Percentiles rank a stretch among this genome's conserved stretches.
Conservation (phyloP, 176 grass and related monocot genomes). For the Zoysia japonica region DNA sequence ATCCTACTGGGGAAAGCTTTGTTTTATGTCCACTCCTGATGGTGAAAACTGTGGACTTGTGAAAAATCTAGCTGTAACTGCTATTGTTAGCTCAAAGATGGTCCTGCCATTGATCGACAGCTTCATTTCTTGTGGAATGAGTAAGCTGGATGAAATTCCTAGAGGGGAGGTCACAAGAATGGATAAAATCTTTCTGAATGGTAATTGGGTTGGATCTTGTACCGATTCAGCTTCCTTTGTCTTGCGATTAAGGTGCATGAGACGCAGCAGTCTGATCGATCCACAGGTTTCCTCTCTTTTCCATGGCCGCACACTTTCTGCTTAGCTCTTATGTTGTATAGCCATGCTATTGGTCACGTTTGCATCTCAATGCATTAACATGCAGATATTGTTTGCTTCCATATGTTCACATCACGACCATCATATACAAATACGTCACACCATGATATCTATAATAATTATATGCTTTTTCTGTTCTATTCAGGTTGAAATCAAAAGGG, state of each 20-base stretch:
- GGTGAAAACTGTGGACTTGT: slow-evolving; percentile 97
- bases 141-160: slow-evolving; percentile 64
- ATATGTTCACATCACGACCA: neutral
- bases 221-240: slow-evolving; percentile 67
- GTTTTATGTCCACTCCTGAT: slow-evolving; percentile 93
- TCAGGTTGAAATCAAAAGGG: slow-evolving; percentile 96
- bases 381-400: slow-evolving; percentile 17
- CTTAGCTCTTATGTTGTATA: slow-evolving; percentile 2
- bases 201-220: slow-evolving; percentile 81
- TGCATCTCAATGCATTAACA: neutral
- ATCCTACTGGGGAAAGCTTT: slow-evolving; percentile 93
- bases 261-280: slow-evolving; percentile 62
- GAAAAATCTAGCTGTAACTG: slow-evolving; percentile 87
- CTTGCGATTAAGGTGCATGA: slow-evolving; percentile 70
- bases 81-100: slow-evolving; percentile 79
- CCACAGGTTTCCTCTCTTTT: slow-evolving; percentile 53
- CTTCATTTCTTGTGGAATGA: slow-evolving; percentile 87
- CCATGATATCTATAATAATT: slow-evolving; percentile 7
- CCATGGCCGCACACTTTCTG: slow-evolving; percentile 22
- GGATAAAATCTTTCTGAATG: slow-evolving; percentile 86
- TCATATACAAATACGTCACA: slow-evolving; percentile 11
- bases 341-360: slow-evolving; percentile 12
- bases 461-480: slow-evolving; percentile 4
- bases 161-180: slow-evolving; percentile 42
- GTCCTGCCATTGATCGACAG: slow-evolving; percentile 60